Evolutionary conservation across 140 eudicot species (phyloP), one percentile per base, ranked within the genome.

Genomic region (Stevia rebaudiana): DNA sequence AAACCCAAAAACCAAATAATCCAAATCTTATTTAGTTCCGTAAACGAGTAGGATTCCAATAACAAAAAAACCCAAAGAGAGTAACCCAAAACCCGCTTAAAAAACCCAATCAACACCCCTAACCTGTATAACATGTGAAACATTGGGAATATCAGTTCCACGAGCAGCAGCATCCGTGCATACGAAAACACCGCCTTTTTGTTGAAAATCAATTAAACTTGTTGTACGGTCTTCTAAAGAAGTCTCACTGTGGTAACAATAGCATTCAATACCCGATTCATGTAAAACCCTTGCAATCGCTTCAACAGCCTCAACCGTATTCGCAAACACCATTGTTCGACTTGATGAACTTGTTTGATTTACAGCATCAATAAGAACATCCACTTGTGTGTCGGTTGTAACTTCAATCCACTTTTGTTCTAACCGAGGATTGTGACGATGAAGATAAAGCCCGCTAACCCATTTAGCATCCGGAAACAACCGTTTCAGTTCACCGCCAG

Each of bases 161-260:
- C 98, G 96, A 51, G 96, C 95, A 62, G 96, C 98, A 49, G 95
- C 92, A 85, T 88, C 98, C 28, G 98, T 92, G 74, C 98, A 88
- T 22, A 92, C 96, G 64, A 92, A 86, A 31, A 92, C 86, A 22
- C 96, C 96, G 22, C 98, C 95, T 13, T 81, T 83, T 73, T 83
- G 71, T 81, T 82, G 79, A 72, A 92, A 88, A 59, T 76, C 87
- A 21, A 79, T 61, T 21, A 92, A 73, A 70, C 78, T 85, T 77
- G 77, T 69, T 22, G 94, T 81, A 36, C 94, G 84, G 69, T 85
- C 98, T 42, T 88, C 94, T 43, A 83, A 35, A 49, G 98, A 81
- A 71, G 78, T 78, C 23, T 83, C 81, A 30, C 92, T 81, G 73
- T 92, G 98, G 70, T 88, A 92, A 58, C 85, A 73, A 23, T 68